phyloP scores from a whole-genome alignment of 495 filamentous ascomycete genomes.

The Articulospora tetracladia region DNA sequence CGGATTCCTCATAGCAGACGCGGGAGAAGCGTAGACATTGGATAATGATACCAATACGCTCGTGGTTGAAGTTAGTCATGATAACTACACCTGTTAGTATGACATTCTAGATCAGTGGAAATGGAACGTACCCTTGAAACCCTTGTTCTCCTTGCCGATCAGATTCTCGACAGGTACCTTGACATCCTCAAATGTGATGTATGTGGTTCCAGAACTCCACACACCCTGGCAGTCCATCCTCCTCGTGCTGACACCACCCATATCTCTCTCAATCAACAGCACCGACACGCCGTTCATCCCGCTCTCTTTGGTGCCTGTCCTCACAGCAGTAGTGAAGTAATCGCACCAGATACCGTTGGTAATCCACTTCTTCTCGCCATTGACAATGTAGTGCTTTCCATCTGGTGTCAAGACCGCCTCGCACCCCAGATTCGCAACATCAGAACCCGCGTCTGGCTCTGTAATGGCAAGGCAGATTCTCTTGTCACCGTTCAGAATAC shows the following conservation, averaged over 20 bases:
- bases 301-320: conserved; percentile 64
- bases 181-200: conserved; percentile 96
- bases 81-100: conserved; percentile 50
- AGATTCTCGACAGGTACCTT: conserved; percentile 98
- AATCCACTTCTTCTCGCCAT: conserved; percentile 99
- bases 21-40: conserved; percentile 93
- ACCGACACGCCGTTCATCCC: conserved; percentile 92
- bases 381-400: conserved; percentile 98
- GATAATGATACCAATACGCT: conserved; percentile 97
- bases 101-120: conserved; percentile 4
- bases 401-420: conserved; percentile 91
- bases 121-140: conserved; percentile 68
- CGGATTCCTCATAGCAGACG: conserved; percentile 93
- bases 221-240: conserved; percentile 99
- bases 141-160: conserved; percentile 95
- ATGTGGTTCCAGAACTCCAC: conserved; percentile 90
- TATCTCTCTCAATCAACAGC: conserved; percentile 68
- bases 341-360: conserved; percentile 96
- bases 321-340: conserved; percentile 97
- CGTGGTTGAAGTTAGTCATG: conserved; percentile 99
- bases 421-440: conserved; percentile 92
- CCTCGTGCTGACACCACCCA: conserved; percentile 77
- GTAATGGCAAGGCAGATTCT: conserved; percentile 89
- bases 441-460: conserved; percentile 74
- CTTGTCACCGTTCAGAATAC: conserved; percentile 87